Base-by-base conservation (phyloP, 805 yeast genomes). In the Hanseniaspora jakobsenii region DNA sequence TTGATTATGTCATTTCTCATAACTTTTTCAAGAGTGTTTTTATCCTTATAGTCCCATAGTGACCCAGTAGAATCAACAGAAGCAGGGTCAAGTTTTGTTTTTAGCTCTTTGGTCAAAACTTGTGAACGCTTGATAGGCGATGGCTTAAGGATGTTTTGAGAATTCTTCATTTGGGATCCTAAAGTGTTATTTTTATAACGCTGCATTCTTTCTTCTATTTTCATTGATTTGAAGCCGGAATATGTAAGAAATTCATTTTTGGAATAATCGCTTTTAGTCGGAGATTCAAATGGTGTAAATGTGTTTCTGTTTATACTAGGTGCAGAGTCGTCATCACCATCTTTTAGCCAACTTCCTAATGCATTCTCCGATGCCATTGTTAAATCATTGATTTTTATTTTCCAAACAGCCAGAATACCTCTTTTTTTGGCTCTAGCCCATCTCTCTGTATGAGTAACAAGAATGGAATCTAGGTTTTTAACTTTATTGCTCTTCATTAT, bases 351-450 rank as follows among this genome's bases (percentile, higher is more conserved):
- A n/a, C n/a, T n/a, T n/a, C n/a, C n/a, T n/a, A n/a, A n/a, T n/a
- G n/a, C n/a, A n/a, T n/a, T n/a, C n/a, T n/a, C n/a, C n/a, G n/a
- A n/a, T n/a, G n/a, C n/a, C n/a, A n/a, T n/a, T n/a, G n/a, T n/a
- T n/a, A n/a, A n/a, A n/a, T 8, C 13, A 32, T 32, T 4, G 26
- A 19, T 32, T 21, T 19, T 24, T 19, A 34, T 30, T 16, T 17
- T 8, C 45, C 45, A 41, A 12, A 41, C 10, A 14, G 26, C 26
- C 9, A 41, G 8, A 2, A 29, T 31, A 5, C 45, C 45, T 34
- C 45, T 12, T 8, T 28, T 10, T 16, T 41, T 34, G 4, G 45
- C 45, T 34, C 45, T 34, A 28, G 18, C 28, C 45, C 45, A 41
- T 27, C 45, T 34, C 26, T 41, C 24, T 4, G 21, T 16, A 34